Conservation (phyloP, 345 rosid genomes). For the Gossypium thurberi region DNA sequence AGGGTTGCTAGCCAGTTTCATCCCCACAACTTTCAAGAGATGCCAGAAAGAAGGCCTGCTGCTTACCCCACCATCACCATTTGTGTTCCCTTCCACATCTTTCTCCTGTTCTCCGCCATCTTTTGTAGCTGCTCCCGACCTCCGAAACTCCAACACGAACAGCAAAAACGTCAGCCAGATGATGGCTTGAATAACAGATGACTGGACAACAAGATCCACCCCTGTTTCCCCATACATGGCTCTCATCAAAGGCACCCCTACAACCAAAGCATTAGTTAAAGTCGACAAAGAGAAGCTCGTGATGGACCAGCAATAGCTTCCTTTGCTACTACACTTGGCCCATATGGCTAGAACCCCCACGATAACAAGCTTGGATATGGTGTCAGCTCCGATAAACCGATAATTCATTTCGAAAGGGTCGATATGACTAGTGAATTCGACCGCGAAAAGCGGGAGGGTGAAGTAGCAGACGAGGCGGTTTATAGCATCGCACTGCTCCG, state of each 20-base stretch:
- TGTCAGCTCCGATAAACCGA: constrained; percentile 52
- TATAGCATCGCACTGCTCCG: constrained; percentile 73
- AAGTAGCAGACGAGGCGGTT: constrained; percentile 75
- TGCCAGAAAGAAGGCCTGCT: constrained; percentile 35
- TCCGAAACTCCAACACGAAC: constrained; percentile 62
- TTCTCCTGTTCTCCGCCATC: constrained; percentile 1
- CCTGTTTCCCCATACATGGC: constrained; percentile 73
- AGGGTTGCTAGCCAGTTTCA: constrained; percentile 61
- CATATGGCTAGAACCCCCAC: constrained; percentile 49
- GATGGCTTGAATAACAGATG: constrained; percentile 55
- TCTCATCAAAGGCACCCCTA: constrained; percentile 61
- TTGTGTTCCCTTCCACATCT: constrained; percentile 27
- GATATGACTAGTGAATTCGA: constrained; percentile 63
- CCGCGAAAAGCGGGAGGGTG: constrained; percentile 72
- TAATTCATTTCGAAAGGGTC: constrained; percentile 78
- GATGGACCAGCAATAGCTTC: constrained; percentile 74
- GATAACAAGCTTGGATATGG: constrained; percentile 55
- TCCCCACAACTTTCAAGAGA: constrained; percentile 46
- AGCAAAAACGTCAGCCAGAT: constrained; percentile 71
- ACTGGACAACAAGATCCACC: constrained; percentile 74
- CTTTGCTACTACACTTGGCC: constrained; percentile 57
- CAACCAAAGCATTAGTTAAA: constrained; percentile 57
- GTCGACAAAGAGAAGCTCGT: constrained; percentile 70
- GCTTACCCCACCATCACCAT: constrained; percentile 10
- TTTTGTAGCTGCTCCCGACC: constrained; percentile 10